phyloP scores from a whole-genome alignment of 139 green algal species.

The Chlorella sp. region DNA sequence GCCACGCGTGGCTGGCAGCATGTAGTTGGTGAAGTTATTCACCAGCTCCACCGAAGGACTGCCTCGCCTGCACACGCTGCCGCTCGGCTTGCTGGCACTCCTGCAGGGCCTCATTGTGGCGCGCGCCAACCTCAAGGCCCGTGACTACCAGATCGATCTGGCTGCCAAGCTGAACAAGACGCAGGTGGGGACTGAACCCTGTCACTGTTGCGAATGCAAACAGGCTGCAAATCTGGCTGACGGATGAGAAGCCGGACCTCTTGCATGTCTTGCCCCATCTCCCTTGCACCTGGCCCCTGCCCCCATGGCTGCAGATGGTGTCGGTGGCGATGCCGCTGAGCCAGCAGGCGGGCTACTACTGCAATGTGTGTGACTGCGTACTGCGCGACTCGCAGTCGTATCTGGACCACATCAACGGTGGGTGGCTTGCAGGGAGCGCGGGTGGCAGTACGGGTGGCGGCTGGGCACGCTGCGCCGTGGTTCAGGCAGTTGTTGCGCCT shows the following conservation, averaged over 20 bases:
- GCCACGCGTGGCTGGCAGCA: no score
- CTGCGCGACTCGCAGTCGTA: conserved; percentile 93
- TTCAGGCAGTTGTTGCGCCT: no score
- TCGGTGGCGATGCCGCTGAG: conserved; percentile 42
- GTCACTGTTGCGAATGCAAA: no score
- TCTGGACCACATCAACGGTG: conserved; percentile 98
- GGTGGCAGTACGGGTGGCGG: no score
- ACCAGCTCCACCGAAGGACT: no score
- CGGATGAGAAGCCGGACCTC: no score
- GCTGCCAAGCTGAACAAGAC: conserved; percentile 80
- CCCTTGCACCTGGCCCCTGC: background rate
- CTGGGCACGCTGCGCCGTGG: background rate
- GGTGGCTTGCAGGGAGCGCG: no score
- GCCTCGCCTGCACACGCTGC: no score
- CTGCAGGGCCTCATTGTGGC: conserved; percentile 81
- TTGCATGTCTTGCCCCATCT: background rate
- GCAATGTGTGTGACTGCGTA: conserved; percentile 95
- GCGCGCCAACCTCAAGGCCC: conserved; percentile 75
- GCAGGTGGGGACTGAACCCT: conserved; percentile 61
- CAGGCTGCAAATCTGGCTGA: no score
- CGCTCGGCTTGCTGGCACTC: no score
- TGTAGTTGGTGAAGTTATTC: no score
- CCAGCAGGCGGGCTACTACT: conserved; percentile 92
- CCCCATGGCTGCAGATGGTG: conserved; percentile 55
- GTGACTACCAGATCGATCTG: conserved; percentile 86